phyloP scores from a whole-genome alignment of 805 yeast species.

The Tetrapisispora fleetii region DNA sequence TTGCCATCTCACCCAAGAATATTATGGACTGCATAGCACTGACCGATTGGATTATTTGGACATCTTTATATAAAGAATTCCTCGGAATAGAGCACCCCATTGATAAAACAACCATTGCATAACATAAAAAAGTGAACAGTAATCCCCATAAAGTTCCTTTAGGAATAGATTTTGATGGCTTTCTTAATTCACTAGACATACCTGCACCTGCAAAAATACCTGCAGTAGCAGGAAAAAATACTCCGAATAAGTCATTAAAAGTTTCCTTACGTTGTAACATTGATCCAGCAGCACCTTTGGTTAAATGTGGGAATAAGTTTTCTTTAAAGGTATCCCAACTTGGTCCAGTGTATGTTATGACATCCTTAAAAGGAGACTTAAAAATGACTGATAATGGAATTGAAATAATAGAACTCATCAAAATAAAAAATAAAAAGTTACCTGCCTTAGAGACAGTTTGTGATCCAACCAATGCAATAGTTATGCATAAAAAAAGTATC shows the following conservation, averaged over 20 bases:
- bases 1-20: slow-evolving; percentile 82
- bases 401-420: slow-evolving; percentile 64
- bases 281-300: slow-evolving; percentile 90
- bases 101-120: slow-evolving; percentile 69
- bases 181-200: slow-evolving; percentile 87
- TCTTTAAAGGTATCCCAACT: slow-evolving; percentile 53
- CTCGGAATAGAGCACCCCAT: slow-evolving; percentile 79
- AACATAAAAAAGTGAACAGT: slow-evolving; percentile 63
- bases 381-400: slow-evolving; percentile 71
- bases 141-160: slow-evolving; percentile 87
- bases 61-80: slow-evolving; percentile 61
- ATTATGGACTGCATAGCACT: slow-evolving; percentile 59
- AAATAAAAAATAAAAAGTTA: slow-evolving; percentile 53
- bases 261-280: slow-evolving; percentile 52
- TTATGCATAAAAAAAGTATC: slow-evolving; percentile 60
- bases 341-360: slow-evolving; percentile 57
- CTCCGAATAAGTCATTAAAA: slow-evolving; percentile 81
- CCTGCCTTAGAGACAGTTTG: slow-evolving; percentile 77
- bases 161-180: slow-evolving; percentile 86
- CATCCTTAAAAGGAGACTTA: slow-evolving; percentile 49
- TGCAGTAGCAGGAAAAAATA: slow-evolving; percentile 96
- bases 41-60: slow-evolving; percentile 77
- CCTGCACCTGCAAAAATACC: slow-evolving; percentile 98
- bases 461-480: slow-evolving; percentile 73
- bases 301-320: slow-evolving; percentile 71